These are phyloP conservation scores for Cnidoscolus chayamansa DNA, from an alignment of 441 rosid genomes.

Conservation along the genomic window DNA sequence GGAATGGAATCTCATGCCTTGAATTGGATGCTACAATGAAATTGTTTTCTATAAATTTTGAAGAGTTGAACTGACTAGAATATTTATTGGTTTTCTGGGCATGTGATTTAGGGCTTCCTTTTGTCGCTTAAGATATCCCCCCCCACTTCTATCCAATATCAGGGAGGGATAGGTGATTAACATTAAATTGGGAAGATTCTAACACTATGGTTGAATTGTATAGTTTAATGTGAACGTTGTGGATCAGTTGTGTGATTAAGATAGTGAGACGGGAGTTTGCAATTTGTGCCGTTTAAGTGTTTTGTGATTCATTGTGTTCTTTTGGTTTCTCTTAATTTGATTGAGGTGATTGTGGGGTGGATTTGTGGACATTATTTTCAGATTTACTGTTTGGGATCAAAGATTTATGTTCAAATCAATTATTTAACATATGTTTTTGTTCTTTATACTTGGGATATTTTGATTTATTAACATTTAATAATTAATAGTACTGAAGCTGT, in stretches of 20 bases:
- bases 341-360: neutral
- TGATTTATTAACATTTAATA: no score
- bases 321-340: neutral
- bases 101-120: neutral
- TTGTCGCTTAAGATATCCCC: neutral
- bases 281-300: neutral
- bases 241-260: neutral
- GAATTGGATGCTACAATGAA: constrained; percentile 6
- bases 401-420: no score
- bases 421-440: no score
- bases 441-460: no score
- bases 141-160: neutral
- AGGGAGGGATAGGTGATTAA: neutral
- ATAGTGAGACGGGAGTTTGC: neutral
- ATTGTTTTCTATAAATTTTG: constrained; percentile 1
- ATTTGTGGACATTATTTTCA: no score
- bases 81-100: neutral
- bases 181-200: neutral
- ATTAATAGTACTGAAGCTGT: no score
- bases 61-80: constrained; percentile 9
- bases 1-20: neutral
- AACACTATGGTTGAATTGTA: neutral
- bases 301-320: neutral
- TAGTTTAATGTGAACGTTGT: neutral
- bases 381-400: no score